Evolutionary conservation across 345 rosid species (phyloP), one percentile per base, ranked within the genome.

Genomic region (Microthlaspi erraticum): DNA sequence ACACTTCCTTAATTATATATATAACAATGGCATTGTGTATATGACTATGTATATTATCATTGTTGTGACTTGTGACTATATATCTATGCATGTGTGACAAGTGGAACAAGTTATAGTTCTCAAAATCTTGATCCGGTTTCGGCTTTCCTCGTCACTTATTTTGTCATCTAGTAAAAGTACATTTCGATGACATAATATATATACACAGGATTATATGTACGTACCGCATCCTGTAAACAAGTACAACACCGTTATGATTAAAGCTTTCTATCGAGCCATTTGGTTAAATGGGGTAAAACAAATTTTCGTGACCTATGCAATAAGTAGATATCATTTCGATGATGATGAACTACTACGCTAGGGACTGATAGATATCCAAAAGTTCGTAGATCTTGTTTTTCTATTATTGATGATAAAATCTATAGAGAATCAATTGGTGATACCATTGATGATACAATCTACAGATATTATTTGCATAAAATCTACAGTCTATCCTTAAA

Each of bases 61-160:
- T 31, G 13, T 29, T 45, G 51, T 10, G 29, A 26, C 29, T 26
- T 38, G 77, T 64, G 64, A 29, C 65, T 55, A 34, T 46, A 45
- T 44, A 19, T 54, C 48, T 71, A 51, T 68, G 79, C 79, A 75
- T 75, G 79, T 46, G 20, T 54, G 74, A 61, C 79, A 75, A 44
- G 70, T 75, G 79, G 74, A 13, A 36, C 64, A 43, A 43, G 5
- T 60, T 52, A 43, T 18, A 32, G n/a, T 51, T 20, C 60, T 52
- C 55, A 66, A 12, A 39, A 51, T 43, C 26, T 16, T 41, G 44
- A 34, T 20, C 49, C 64, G 64, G 37, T 61, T 68, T 53, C 70
- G 38, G n/a, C 17, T 75, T 53, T 75, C 79, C 70, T 68, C 79
- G 70, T 75, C 79, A 75, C 63, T 29, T 44, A 37, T 68, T 68